Percentiles rank a stretch among this genome's conserved stretches.
Evolutionary conservation across 805 yeast species (phyloP).

Genomic region (Sugiyamaella floridensis): DNA sequence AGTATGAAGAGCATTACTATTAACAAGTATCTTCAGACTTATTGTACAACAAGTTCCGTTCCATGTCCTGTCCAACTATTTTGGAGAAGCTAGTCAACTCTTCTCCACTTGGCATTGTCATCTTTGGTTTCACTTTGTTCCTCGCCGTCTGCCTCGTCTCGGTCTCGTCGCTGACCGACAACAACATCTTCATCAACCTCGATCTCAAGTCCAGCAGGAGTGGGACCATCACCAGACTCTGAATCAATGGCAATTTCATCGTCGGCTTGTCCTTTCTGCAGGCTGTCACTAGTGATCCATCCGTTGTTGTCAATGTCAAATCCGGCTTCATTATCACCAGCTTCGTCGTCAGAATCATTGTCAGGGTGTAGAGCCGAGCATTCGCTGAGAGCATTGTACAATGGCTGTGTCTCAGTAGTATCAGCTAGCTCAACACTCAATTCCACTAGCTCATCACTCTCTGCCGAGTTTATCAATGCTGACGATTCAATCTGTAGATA

Average conservation of each 20-base stretch:
- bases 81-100: conserved; percentile 1
- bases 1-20: no score
- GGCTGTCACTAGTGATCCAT: conserved; percentile 6
- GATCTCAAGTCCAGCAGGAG: conserved; percentile 20
- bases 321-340: conserved; percentile 2
- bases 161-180: conserved; percentile 16
- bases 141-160: conserved; percentile 14
- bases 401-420: not conserved
- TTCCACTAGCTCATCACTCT: conserved; percentile 8
- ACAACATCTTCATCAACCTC: conserved; percentile 10
- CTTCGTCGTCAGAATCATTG: conserved; percentile 13
- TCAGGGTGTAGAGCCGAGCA: conserved; percentile 24
- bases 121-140: not conserved
- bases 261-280: conserved; percentile 11
- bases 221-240: conserved; percentile 4
- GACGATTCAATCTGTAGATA: conserved; percentile 20
- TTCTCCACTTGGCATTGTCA: conserved; percentile 19
- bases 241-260: conserved; percentile 12
- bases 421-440: conserved; percentile 8
- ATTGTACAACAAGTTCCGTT: not conserved
- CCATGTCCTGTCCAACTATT: not conserved
- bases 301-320: conserved; percentile 7
- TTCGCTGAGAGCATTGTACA: conserved; percentile 19
- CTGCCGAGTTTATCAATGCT: not conserved
- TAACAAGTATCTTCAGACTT: no score